Base-by-base conservation (phyloP, 2,329 filamentous ascomycete genomes). In the Pseudogymnoascus sp. region DNA sequence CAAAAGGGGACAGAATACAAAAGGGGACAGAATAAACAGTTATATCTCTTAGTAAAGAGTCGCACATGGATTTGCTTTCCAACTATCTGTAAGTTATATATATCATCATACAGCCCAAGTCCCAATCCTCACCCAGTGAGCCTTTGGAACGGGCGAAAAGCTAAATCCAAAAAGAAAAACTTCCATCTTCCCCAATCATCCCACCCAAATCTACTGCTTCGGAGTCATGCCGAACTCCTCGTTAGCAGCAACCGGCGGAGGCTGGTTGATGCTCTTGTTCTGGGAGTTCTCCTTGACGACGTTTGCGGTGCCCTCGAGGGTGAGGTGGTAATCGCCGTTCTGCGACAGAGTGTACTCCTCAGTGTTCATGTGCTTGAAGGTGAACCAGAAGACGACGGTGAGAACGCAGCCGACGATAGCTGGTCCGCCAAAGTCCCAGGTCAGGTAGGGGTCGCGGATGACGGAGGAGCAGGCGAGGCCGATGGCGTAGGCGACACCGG, bases 401-500 rank as follows among this genome's bases (percentile, higher is more conserved):
- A 79, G 68, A 36, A 81, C 67, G 45, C 71, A 76, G 63, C 80
- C 80, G 14, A 76, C 71, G 47, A 81, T 81, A 36, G 79, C 77
- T 8, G 77, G 75, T 36, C 76, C 80, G 42, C 77, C 79, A 67
- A 82, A 80, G 67, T 78, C 78, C 79, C 79, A 81, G 5, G 77
- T 78, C 39, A 83, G 71, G 66, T 79, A 75, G 5, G 80, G 80
- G 68, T 83, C 80, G 0, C 73, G 75, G 64, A 83, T 75, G 42
- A 79, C 75, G 3, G 76, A 76, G 18, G 80, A 77, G 68, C 75
- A 74, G 42, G 77, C 76, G 45, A 81, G 69, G 65, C 78, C 77
- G 66, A 82, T 75, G 39, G 74, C 71, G 67, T 81, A 80, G 42
- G 79, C 77, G 64, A 81, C 67, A 57, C 77, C 77, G 1, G 75